Percentiles rank a stretch among this genome's conserved stretches.
phyloP scores from a whole-genome alignment of 495 filamentous ascomycete species.

The Trichocladium uniseriatum region DNA sequence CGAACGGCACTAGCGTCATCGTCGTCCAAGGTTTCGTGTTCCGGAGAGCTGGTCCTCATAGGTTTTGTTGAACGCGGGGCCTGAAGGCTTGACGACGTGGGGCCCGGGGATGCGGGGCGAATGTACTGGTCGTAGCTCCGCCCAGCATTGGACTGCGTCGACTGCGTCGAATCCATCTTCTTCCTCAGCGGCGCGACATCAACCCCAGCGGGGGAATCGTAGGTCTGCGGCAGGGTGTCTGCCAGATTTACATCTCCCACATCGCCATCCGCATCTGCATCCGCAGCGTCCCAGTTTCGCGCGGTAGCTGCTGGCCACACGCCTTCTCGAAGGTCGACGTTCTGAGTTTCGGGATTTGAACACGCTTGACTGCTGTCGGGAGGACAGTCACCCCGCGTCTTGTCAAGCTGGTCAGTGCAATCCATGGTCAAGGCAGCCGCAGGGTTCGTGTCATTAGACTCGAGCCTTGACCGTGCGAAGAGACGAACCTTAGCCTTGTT shows the following conservation, averaged over 20 bases:
- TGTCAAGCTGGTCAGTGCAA: constrained; percentile 20
- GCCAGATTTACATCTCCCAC: background rate
- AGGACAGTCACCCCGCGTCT: constrained; percentile 18
- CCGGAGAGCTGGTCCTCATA: constrained; percentile 10
- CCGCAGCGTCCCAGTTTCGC: background rate
- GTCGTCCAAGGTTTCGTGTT: constrained; percentile 20
- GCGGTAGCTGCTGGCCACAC: background rate
- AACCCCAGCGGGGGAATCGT: background rate
- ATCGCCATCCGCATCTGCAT: background rate
- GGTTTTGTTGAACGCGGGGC: background rate
- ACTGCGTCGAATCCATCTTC: constrained; percentile 28
- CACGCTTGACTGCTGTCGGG: constrained; percentile 2
- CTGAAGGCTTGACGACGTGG: background rate
- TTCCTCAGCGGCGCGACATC: background rate
- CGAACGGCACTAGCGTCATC: constrained; percentile 32
- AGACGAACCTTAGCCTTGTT: background rate
- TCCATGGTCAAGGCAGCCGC: constrained; percentile 14
- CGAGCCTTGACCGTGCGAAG: constrained; percentile 1
- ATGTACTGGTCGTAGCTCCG: constrained; percentile 35
- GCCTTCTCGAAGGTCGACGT: background rate
- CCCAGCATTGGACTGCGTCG: constrained; percentile 37
- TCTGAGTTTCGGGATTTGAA: constrained; percentile 7
- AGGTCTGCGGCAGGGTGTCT: background rate
- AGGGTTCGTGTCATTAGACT: background rate
- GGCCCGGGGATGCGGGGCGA: constrained; percentile 6